Evolutionary conservation across 2,329 filamentous ascomycete genomes (phyloP).

Genomic region (Diaporthe australafricana): DNA sequence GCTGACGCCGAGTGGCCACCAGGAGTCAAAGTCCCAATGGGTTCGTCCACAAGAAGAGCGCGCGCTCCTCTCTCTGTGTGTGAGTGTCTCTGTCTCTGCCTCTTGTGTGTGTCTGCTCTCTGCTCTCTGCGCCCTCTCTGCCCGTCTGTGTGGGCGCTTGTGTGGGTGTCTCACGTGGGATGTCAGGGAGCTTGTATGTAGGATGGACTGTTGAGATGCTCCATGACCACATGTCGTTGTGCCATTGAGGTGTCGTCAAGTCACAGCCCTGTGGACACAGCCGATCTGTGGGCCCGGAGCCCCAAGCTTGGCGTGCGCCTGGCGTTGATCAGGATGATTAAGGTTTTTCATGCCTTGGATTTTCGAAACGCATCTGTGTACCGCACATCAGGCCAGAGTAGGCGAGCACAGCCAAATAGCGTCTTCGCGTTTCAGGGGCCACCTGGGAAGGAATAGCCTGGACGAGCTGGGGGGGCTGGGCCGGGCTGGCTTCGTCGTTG

Average conservation of each 20-base stretch:
- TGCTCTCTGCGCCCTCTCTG: no score
- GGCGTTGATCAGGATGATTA: conserved; percentile 29
- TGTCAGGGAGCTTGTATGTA: conserved; percentile 14
- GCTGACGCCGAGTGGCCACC: neutral
- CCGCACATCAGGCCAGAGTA: conserved; percentile 24
- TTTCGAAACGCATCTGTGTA: conserved; percentile 30
- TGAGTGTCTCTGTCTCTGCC: neutral
- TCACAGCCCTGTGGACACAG: conserved; percentile 18
- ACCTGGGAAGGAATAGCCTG: conserved; percentile 16
- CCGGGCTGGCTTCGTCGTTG: neutral
- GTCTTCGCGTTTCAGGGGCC: conserved; percentile 7
- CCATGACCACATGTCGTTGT: conserved; percentile 24
- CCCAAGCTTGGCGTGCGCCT: conserved; percentile 25
- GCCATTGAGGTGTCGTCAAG: conserved; percentile 21
- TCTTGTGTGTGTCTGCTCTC: neutral
- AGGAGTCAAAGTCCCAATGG: no score
- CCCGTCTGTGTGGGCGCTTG: no score
- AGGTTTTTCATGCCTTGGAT: conserved; percentile 31
- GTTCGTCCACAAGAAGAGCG: neutral
- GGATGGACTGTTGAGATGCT: conserved; percentile 13
- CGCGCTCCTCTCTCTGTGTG: neutral
- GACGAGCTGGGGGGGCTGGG: neutral
- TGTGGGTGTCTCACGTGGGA: conserved; percentile 18
- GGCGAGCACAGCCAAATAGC: conserved; percentile 8
- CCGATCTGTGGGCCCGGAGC: conserved; percentile 27